These are phyloP conservation scores for Dryas integrifolia DNA, from an alignment of 331 rosid genomes.

Conservation along the genomic window DNA sequence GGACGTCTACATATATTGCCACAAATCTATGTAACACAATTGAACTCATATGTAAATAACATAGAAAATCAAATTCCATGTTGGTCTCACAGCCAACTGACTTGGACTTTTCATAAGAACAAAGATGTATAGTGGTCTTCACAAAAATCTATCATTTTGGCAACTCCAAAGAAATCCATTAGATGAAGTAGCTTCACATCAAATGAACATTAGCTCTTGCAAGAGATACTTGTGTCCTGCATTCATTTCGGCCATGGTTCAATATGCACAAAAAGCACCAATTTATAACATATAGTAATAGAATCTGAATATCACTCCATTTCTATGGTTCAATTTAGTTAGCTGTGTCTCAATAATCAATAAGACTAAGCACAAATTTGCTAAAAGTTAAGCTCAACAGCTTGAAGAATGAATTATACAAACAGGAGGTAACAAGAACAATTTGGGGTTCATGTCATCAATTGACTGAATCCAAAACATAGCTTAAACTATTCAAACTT, in stretches of 20 bases:
- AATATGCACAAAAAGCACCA: background rate
- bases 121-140: background rate
- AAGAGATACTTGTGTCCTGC: background rate
- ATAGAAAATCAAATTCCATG: background rate
- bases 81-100: slow-evolving; percentile 10
- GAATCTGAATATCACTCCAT: background rate
- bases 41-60: background rate
- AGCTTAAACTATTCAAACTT: background rate
- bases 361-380: background rate
- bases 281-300: background rate
- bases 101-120: slow-evolving; percentile 8
- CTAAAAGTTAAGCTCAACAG: background rate
- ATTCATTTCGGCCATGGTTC: background rate
- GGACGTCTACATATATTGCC: background rate
- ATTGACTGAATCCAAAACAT: background rate
- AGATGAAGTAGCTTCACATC: background rate
- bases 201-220: background rate
- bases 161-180: background rate
- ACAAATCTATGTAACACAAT: background rate
- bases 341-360: background rate
- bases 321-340: background rate
- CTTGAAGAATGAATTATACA: background rate
- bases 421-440: slow-evolving; percentile 5
- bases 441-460: background rate
- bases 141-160: background rate